A percentile compares a stretch with the other conserved stretches of the same genome.
Evolutionary conservation across 2,329 filamentous ascomycete genomes (phyloP).

Genomic region (Colletotrichum gloeosporioides): DNA sequence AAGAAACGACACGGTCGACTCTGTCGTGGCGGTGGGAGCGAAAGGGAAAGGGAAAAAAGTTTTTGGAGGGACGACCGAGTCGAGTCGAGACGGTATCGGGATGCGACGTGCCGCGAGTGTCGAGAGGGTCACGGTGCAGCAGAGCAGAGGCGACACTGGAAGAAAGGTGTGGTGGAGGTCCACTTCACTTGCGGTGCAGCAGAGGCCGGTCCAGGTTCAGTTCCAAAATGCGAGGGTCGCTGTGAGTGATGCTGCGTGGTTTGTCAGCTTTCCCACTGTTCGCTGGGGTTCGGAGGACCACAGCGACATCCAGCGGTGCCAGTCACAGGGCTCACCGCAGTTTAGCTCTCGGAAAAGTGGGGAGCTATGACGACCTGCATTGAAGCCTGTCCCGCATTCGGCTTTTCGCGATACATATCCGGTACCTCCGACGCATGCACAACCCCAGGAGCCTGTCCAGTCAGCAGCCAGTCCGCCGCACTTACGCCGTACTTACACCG

Average conservation of each 20-base stretch:
- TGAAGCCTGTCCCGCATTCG: constrained; percentile 16
- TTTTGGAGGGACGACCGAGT: constrained; percentile 3
- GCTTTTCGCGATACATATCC: constrained; percentile 8
- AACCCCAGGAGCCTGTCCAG: not conserved
- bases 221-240: constrained; percentile 6
- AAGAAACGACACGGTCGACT: not conserved
- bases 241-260: constrained; percentile 7
- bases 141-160: not conserved
- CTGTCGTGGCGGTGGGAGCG: not conserved
- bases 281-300: not conserved
- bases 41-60: not conserved
- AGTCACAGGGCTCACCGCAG: constrained; percentile 7
- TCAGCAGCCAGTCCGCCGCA: not conserved
- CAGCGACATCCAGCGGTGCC: not conserved
- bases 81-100: constrained; percentile 8
- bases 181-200: not conserved
- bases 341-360: constrained; percentile 19
- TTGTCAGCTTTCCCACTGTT: constrained; percentile 15
- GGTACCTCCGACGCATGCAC: constrained; percentile 14
- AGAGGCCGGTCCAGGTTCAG: not conserved
- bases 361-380: constrained; percentile 25
- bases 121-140: not conserved
- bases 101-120: constrained; percentile 11
- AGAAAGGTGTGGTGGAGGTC: constrained; percentile 5
- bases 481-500: not conserved